Conservation (phyloP, 2,329 filamentous ascomycete genomes). For the Penicillium occitanis region DNA sequence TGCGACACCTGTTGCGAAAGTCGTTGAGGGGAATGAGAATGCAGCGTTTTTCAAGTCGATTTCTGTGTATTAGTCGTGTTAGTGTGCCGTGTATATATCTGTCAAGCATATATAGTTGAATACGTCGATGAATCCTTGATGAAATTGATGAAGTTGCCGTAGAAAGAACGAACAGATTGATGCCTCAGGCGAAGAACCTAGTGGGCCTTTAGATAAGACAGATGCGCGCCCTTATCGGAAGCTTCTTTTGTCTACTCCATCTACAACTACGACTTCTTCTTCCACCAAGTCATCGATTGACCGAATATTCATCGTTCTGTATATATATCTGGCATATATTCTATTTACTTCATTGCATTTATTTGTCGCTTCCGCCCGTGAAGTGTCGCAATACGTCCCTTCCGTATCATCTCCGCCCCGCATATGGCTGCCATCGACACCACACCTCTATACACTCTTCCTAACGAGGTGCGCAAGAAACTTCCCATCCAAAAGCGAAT, state of each 20-base stretch:
- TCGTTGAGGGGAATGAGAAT: constrained; percentile 18
- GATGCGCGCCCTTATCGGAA: constrained; percentile 1
- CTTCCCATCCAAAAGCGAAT: not conserved
- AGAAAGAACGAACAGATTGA: not conserved
- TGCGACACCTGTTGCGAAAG: constrained; percentile 23
- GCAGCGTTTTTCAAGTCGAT: constrained; percentile 17
- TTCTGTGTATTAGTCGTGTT: constrained; percentile 1
- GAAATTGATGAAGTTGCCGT: not conserved
- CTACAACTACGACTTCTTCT: not conserved
- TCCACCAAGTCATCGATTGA: not conserved
- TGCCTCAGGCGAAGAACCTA: not conserved
- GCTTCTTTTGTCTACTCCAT: not conserved
- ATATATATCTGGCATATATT: not conserved
- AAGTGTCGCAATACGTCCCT: not conserved
- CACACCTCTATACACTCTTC: constrained; percentile 10
- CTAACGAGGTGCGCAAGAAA: constrained; percentile 1
- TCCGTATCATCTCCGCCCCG: not conserved
- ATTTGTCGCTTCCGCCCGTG: not conserved
- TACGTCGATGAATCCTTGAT: not conserved
- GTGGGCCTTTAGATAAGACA: not conserved
- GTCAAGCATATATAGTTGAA: not conserved
- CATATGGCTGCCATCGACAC: constrained; percentile 1
- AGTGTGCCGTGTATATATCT: not conserved
- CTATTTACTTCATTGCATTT: not conserved
- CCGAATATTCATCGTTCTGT: not conserved